Evolutionary conservation across 164 flowering plant genomes (phyloP), one percentile per base, ranked within the genome.

Genomic region (Chimonanthus praecox): DNA sequence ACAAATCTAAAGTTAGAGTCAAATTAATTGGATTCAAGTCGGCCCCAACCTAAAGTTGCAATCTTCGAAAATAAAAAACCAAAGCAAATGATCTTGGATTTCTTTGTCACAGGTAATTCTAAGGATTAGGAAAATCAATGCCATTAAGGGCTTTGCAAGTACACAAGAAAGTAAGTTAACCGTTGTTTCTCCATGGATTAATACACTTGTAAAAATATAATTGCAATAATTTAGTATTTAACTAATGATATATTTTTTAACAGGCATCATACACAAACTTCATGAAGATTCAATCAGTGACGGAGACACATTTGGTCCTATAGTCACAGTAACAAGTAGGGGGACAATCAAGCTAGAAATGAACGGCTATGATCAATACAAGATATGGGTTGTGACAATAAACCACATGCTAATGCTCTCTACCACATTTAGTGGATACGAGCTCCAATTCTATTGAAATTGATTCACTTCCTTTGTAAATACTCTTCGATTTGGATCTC

Each of bases 291-390:
- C 86, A 45, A 81, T 69, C 2, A 84, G 77, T 3, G 85, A 82
- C 44, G 71, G 70, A 2, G 84, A 79, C n/a, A 88, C 88, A 54
- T 84, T 92, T 46, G 88, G 85, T 68, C 84, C 85, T 2, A 74
- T 88, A 5, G 91, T 86, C n/a, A 73, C 91, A 51, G 86, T 85
- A 4, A 94, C 97, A 16, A 85, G 78, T 72, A 64, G 71, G 49
- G 98, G 97, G 68, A 77, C 75, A n/a, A 78, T 87, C 70, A 94
- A 90, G 81, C 80, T 94, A 51, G 92, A 94, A 82, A 94, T 94
- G 95, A 84, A 88, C 58, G 90, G 91, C 70, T 82, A 86, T 72
- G 77, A 78, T 7, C 84, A 79, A 49, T 90, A 87, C 82, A 88
- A 73, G 74, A 81, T 82, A 54, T 94, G 97, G 97, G 82, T 90